Evolutionary conservation across 192 early-diverging fungal species (phyloP).

Genomic region (Coemansia sp.): DNA sequence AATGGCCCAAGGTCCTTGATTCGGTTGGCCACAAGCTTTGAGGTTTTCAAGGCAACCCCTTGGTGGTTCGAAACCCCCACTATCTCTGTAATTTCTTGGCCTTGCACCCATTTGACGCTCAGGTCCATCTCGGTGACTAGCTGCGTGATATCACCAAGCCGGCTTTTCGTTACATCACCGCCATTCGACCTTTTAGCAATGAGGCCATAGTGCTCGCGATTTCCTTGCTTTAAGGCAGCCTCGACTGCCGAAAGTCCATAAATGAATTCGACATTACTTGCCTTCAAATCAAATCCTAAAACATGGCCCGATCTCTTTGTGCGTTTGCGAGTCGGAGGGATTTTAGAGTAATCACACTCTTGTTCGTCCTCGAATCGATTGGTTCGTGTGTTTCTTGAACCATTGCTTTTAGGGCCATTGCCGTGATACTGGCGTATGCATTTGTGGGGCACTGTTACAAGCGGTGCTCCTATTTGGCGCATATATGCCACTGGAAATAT

Average conservation of each 20-base stretch:
- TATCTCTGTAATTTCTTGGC: not conserved
- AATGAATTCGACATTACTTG: constrained; percentile 29
- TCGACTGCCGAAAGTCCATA: constrained; percentile 19
- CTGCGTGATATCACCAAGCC: constrained; percentile 1
- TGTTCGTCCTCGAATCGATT: no score
- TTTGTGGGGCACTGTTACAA: no score
- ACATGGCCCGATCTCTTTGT: no score
- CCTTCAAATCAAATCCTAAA: no score
- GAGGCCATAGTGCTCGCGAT: constrained; percentile 15
- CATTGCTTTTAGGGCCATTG: no score
- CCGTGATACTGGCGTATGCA: no score
- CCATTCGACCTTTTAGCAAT: constrained; percentile 10
- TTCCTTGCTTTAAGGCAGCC: constrained; percentile 24
- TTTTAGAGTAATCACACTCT: no score
- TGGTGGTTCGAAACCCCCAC: constrained; percentile 18
- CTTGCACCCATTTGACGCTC: not conserved
- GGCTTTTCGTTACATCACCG: constrained; percentile 14
- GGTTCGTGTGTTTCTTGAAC: no score
- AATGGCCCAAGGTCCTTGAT: constrained; percentile 5
- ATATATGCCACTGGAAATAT: no score
- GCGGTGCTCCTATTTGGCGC: no score
- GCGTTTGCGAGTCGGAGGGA: no score
- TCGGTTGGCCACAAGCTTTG: not conserved
- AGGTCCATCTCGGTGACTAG: constrained; percentile 12
- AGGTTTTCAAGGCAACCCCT: constrained; percentile 21